Evolutionary conservation across 2,329 filamentous ascomycete species (phyloP), one percentile per base, ranked within the genome.

Genomic region (Fusarium verticillioides): DNA sequence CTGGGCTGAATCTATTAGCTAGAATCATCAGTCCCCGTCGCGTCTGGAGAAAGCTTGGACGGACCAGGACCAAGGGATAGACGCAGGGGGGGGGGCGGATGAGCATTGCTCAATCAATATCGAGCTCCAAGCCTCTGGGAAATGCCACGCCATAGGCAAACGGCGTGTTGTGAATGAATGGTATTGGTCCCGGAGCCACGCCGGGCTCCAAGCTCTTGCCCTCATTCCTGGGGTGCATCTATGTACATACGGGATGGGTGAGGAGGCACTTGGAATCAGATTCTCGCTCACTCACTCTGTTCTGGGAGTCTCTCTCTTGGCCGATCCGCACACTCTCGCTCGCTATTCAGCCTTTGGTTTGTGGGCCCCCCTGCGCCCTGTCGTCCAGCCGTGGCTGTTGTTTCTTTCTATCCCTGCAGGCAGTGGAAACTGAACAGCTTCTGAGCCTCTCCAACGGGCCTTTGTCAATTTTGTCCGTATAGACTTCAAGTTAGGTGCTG

Each of bases 21-120:
- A 21, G 32, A 69, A 60, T 68, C 63, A 60, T 32, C 47, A 44
- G 32, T 69, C 57, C 65, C 50, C 47, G 26, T 62, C 70, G 60
- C 47, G 70, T 73, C 70, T 73, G 66, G 70, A 73, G 70, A 73
- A 73, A 66, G 70, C 61, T 61, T 73, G 52, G 70, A 59, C 47
- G 47, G 39, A 19, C 70, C 58, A 68, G 60, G 70, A 56, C 69
- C 64, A 58, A 69, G 59, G 64, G 65, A 71, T 60, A 70, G 60
- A 64, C 65, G 73, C 65, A 70, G 54, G 69, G 64, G 69, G 69
- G 64, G 69, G 28, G 26, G 26, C 49, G 28, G 64, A 63, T 47
- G 47, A 39, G 44, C 69, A 43, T 60, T 32, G 53, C 36, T 43
- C 44, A 40, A 32, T 49, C 50, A 60, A 60, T 60, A 52, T 49